These are phyloP conservation scores for Cryphonectria carpinicola DNA, from an alignment of 2,329 filamentous ascomycete species.

Conservation along the genomic window DNA sequence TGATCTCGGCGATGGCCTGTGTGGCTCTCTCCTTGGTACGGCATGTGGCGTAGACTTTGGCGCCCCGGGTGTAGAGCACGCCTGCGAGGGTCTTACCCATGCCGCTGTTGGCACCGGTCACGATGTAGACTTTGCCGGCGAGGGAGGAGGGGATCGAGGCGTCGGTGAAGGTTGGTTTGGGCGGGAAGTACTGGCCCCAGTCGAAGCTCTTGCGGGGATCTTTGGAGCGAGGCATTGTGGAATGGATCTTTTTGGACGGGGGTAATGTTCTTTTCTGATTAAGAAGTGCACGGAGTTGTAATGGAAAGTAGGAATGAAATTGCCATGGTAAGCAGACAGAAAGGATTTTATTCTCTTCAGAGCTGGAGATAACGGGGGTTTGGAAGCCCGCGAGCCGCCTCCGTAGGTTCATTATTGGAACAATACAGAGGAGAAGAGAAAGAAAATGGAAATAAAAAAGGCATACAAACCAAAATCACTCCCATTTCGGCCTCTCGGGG, in stretches of 20 bases:
- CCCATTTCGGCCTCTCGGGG: too few species aligned
- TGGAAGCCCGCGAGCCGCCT: neutral
- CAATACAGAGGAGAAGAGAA: neutral
- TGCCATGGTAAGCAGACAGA: neutral
- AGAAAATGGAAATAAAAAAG: neutral
- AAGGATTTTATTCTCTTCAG: neutral
- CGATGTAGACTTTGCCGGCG: slow-evolving; percentile 8
- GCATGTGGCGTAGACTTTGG: neutral
- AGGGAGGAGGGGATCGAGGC: neutral
- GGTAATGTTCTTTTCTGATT: neutral
- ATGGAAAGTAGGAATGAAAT: too few species aligned
- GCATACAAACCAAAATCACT: too few species aligned
- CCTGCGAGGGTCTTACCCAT: slow-evolving; percentile 52
- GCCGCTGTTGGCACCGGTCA: slow-evolving; percentile 34
- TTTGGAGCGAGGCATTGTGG: neutral
- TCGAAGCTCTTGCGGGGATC: neutral
- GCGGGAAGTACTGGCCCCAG: slow-evolving; percentile 9
- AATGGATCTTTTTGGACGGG: neutral
- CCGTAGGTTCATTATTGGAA: neutral
- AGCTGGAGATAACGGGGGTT: neutral
- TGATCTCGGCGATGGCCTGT: neutral
- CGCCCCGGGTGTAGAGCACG: slow-evolving; percentile 48
- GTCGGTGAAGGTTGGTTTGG: slow-evolving; percentile 15
- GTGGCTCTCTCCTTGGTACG: neutral
- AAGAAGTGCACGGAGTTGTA: neutral